These are phyloP conservation scores for Aleurites moluccanus DNA, from an alignment of 441 rosid species.

Conservation along the genomic window DNA sequence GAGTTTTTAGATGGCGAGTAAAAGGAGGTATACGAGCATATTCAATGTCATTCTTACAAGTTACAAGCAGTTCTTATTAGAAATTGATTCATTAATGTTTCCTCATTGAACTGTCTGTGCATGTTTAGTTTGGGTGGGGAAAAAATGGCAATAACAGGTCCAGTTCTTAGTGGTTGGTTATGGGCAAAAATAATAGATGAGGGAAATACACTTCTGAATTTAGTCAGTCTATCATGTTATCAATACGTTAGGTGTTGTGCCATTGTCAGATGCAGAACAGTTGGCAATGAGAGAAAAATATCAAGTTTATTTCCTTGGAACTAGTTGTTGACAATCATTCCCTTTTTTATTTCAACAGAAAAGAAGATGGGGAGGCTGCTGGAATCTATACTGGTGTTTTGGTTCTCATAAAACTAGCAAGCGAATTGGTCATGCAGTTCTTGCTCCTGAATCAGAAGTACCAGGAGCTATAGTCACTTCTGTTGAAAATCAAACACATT, in stretches of 20 bases:
- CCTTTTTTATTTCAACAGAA: conserved; percentile 44
- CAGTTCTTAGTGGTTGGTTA: neutral
- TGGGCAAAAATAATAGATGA: neutral
- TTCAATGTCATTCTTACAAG: neutral
- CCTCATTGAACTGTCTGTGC: neutral
- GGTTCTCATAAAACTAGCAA: conserved; percentile 73
- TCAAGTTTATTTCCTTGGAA: neutral
- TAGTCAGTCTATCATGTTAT: neutral
- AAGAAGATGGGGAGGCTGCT: conserved; percentile 87
- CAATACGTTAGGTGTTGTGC: neutral
- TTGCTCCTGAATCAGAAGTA: conserved; percentile 58
- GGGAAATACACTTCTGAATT: conserved; percentile 2
- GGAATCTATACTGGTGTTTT: conserved; percentile 77
- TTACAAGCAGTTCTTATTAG: neutral
- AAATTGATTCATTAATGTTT: neutral
- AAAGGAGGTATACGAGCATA: neutral
- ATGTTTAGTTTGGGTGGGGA: neutral
- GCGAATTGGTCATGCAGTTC: conserved; percentile 83
- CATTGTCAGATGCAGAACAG: too few species aligned
- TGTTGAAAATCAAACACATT: conserved; percentile 43
- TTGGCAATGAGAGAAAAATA: neutral
- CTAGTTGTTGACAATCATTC: conserved; percentile 2
- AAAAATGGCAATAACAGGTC: neutral
- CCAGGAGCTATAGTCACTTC: conserved; percentile 45
- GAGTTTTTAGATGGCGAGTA: neutral